phyloP scores from a whole-genome alignment of 1,284 basidiomycete species.

The Ustanciosporium gigantosporum region DNA sequence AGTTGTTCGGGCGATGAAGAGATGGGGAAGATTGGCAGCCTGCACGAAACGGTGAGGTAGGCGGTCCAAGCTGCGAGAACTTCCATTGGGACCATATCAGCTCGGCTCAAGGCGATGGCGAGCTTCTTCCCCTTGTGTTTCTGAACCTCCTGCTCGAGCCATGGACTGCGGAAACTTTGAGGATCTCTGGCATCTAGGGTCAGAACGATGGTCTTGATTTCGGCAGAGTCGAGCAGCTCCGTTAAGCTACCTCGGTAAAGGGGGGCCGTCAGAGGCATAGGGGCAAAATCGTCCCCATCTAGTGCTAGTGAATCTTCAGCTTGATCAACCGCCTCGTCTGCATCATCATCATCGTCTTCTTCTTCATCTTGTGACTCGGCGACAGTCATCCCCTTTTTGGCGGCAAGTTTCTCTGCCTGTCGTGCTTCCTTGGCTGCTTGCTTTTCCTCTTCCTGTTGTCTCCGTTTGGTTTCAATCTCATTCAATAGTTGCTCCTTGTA shows the following conservation, averaged over 20 bases:
- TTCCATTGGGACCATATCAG: slow-evolving; percentile 54
- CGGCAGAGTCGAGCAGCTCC: slow-evolving; percentile 21
- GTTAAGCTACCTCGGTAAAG: slow-evolving; percentile 32
- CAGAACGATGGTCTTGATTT: slow-evolving; percentile 42
- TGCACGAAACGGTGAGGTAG: slow-evolving; percentile 15
- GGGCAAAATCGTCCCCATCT: slow-evolving; percentile 2
- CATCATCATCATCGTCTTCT: slow-evolving; percentile 22
- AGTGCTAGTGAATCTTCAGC: slow-evolving; percentile 14
- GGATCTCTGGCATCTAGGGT: slow-evolving; percentile 54
- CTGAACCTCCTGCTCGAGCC: slow-evolving; percentile 39
- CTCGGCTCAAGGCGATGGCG: slow-evolving; percentile 38
- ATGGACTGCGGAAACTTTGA: slow-evolving; percentile 42
- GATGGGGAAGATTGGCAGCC: slow-evolving; percentile 41
- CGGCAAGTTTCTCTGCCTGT: slow-evolving; percentile 23
- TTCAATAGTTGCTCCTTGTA: slow-evolving; percentile 96
- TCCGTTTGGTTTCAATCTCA: slow-evolving; percentile 65
- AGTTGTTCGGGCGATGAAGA: slow-evolving; percentile 23
- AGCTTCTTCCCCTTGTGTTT: slow-evolving; percentile 24
- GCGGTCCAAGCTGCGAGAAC: slow-evolving; percentile 46
- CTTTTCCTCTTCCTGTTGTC: slow-evolving; percentile 37
- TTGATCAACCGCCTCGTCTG: slow-evolving; percentile 19
- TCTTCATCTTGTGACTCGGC: slow-evolving; percentile 1
- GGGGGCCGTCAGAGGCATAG: slow-evolving; percentile 32
- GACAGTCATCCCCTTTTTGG: slow-evolving; percentile 11
- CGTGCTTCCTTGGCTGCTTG: slow-evolving; percentile 13